These are phyloP conservation scores for Spathaspora hagerdaliae DNA, from an alignment of 805 yeast genomes.

Conservation along the genomic window DNA sequence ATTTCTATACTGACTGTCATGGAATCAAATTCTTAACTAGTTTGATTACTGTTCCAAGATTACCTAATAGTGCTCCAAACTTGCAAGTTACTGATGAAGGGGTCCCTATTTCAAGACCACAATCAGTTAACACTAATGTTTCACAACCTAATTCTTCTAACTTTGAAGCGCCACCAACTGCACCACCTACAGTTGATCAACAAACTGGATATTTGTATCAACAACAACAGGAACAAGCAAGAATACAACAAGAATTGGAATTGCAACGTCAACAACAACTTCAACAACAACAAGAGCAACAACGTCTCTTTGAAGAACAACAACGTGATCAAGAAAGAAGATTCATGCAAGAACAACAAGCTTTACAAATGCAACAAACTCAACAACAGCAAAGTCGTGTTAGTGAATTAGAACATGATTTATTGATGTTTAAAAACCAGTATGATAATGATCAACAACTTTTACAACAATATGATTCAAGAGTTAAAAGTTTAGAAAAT, in stretches of 20 bases:
- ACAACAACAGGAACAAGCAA: conserved; percentile 54
- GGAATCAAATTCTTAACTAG: conserved; percentile 77
- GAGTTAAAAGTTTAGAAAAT: conserved; percentile 76
- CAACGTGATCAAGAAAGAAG: conserved; percentile 65
- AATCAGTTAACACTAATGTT: conserved; percentile 19
- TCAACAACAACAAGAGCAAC: conserved; percentile 65
- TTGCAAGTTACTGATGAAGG: conserved; percentile 46
- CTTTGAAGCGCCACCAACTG: conserved; percentile 24
- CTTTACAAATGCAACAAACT: conserved; percentile 62
- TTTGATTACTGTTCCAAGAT: conserved; percentile 73
- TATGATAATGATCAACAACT: conserved; percentile 81
- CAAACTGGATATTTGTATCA: conserved; percentile 56
- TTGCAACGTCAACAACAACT: conserved; percentile 64
- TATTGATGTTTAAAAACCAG: conserved; percentile 70
- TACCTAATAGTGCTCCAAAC: conserved; percentile 58
- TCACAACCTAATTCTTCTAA: conserved; percentile 37
- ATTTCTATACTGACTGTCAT: conserved; percentile 87
- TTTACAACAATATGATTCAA: conserved; percentile 80
- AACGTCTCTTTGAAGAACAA: conserved; percentile 70
- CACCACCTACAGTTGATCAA: conserved; percentile 36
- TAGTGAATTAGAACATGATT: conserved; percentile 77
- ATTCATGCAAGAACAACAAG: conserved; percentile 67
- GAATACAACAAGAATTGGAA: conserved; percentile 59
- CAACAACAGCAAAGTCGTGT: conserved; percentile 74
- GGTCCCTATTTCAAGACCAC: conserved; percentile 26